Conservation (phyloP, 495 filamentous ascomycete species). For the Neurospora sp. region DNA sequence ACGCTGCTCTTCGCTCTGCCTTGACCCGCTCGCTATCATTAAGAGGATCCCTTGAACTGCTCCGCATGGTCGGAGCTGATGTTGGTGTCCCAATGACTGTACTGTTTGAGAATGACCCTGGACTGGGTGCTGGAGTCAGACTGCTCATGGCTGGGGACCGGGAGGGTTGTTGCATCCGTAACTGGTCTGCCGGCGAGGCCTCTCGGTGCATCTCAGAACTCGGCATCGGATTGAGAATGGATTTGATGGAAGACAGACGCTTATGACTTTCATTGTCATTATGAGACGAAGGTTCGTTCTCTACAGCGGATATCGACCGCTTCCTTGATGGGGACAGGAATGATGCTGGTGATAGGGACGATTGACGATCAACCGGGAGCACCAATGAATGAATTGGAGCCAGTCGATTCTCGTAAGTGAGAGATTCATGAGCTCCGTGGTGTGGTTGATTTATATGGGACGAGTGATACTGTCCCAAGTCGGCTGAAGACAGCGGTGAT, state of each 20-base stretch:
- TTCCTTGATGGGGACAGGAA: conserved; percentile 50
- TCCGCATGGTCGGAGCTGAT: conserved; percentile 18
- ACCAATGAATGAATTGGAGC: conserved; percentile 40
- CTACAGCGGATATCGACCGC: conserved; percentile 52
- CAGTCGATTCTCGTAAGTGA: conserved; percentile 45
- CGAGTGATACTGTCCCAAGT: conserved; percentile 37
- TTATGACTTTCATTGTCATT: conserved; percentile 32
- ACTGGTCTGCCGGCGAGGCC: conserved; percentile 14
- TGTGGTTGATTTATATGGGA: conserved; percentile 21
- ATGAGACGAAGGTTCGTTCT: conserved; percentile 29
- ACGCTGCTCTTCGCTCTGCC: conserved; percentile 51
- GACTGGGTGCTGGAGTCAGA: conserved; percentile 24
- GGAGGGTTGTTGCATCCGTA: conserved; percentile 15
- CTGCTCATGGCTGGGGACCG: conserved; percentile 26
- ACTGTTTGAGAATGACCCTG: conserved; percentile 20
- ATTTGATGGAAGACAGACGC: conserved; percentile 68
- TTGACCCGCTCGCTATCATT: conserved; percentile 45
- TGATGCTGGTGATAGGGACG: conserved; percentile 41
- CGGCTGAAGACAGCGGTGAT: conserved; percentile 24
- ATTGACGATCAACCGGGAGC: conserved; percentile 32
- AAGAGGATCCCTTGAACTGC: conserved; percentile 29
- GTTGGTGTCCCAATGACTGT: conserved; percentile 15
- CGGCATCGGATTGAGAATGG: conserved; percentile 55
- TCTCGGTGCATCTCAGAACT: conserved; percentile 11
- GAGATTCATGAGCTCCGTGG: conserved; percentile 28